Conservation (phyloP, 805 yeast genomes). For the Martiniozyma abietophila region DNA sequence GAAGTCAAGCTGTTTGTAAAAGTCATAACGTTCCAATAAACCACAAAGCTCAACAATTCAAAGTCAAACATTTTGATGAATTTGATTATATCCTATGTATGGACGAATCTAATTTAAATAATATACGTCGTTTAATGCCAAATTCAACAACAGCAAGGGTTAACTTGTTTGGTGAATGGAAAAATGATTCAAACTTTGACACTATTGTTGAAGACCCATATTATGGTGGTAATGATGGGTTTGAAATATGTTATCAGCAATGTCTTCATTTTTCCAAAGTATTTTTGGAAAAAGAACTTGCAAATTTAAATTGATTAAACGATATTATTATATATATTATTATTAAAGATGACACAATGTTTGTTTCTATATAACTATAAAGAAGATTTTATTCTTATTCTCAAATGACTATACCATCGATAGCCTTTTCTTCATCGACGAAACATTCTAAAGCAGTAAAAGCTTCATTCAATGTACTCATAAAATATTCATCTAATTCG, state of each 20-base stretch:
- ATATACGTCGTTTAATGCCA: slow-evolving; percentile 47
- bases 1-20: slow-evolving; percentile 61
- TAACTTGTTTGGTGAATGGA: slow-evolving; percentile 75
- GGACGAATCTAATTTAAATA: slow-evolving; percentile 52
- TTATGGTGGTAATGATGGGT: slow-evolving; percentile 81
- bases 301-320: slow-evolving; percentile 1
- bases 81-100: slow-evolving; percentile 66
- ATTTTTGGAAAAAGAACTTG: slow-evolving; percentile 45
- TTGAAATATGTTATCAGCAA: slow-evolving; percentile 71
- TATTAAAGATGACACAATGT: too few relatives aligned
- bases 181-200: slow-evolving; percentile 38
- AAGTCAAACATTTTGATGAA: slow-evolving; percentile 36
- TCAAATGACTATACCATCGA: too few relatives aligned
- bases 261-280: slow-evolving; percentile 65
- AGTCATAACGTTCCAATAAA: slow-evolving; percentile 64
- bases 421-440: slow-evolving; percentile 52
- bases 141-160: slow-evolving; percentile 39
- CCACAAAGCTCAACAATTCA: slow-evolving; percentile 69
- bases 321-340: background rate
- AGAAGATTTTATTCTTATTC: too few relatives aligned
- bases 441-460: slow-evolving; percentile 84
- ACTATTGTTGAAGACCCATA: slow-evolving; percentile 82
- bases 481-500: slow-evolving; percentile 57
- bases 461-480: slow-evolving; percentile 76
- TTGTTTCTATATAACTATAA: too few relatives aligned